Conservation (phyloP, 805 yeast genomes). For the Wickerhamiella parazyma region DNA sequence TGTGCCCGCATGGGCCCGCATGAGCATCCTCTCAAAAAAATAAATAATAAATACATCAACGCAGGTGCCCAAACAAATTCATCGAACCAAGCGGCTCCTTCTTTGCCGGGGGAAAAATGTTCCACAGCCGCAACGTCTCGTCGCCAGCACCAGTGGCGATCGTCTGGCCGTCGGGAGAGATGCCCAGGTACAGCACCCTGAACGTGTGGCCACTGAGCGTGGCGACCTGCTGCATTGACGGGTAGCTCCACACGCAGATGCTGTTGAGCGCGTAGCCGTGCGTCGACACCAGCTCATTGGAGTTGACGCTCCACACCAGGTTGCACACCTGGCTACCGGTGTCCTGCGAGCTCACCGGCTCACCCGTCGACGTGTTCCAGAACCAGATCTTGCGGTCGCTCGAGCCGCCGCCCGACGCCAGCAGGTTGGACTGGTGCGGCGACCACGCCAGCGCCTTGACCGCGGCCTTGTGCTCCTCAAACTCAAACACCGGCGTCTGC, state of each 20-base stretch:
- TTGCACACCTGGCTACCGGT: slow-evolving; percentile 96
- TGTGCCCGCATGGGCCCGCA: background rate
- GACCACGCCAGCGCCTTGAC: slow-evolving; percentile 97
- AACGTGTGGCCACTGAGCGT: slow-evolving; percentile 89
- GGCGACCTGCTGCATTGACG: slow-evolving; percentile 83
- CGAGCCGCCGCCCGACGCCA: slow-evolving; percentile 96
- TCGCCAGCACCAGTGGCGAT: slow-evolving; percentile 98
- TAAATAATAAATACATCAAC: slow-evolving; percentile 3
- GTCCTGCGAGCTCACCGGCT: slow-evolving; percentile 62
- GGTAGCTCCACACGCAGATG: slow-evolving; percentile 86
- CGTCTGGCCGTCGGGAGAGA: slow-evolving; percentile 93
- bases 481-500: slow-evolving; percentile 52
- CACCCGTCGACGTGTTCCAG: slow-evolving; percentile 82
- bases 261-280: slow-evolving; percentile 91
- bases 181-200: slow-evolving; percentile 74
- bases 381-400: slow-evolving; percentile 80
- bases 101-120: slow-evolving; percentile 64
- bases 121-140: slow-evolving; percentile 93
- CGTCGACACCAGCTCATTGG: slow-evolving; percentile 84
- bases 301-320: slow-evolving; percentile 80
- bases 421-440: slow-evolving; percentile 85
- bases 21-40: background rate
- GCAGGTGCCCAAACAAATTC: slow-evolving; percentile 6
- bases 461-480: slow-evolving; percentile 82
- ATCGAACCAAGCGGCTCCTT: slow-evolving; percentile 12